These are phyloP conservation scores for Suhomyces canberraensis DNA, from an alignment of 805 yeast species.

Conservation along the genomic window DNA sequence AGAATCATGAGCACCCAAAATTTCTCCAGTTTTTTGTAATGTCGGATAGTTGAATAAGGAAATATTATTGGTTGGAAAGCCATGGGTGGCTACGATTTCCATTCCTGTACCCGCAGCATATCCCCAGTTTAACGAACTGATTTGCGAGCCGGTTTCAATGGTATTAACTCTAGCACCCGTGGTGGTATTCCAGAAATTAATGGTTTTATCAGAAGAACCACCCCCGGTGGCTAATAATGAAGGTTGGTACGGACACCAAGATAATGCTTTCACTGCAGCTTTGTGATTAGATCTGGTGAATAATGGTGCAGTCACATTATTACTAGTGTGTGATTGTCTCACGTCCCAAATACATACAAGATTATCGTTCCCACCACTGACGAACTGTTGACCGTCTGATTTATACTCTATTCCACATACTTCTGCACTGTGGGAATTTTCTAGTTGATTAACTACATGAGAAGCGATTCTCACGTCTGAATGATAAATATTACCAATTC, in stretches of 20 bases:
- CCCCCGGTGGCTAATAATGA: constrained; percentile 95
- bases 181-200: constrained; percentile 93
- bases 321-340: constrained; percentile 40
- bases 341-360: constrained; percentile 92
- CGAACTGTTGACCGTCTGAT: constrained; percentile 77
- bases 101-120: constrained; percentile 64
- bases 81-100: constrained; percentile 92
- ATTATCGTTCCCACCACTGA: constrained; percentile 94
- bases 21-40: constrained; percentile 82
- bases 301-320: constrained; percentile 46
- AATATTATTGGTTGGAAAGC: constrained; percentile 83
- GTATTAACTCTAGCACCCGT: constrained; percentile 85
- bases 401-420: constrained; percentile 91
- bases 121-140: constrained; percentile 93
- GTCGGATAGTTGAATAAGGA: constrained; percentile 84
- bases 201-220: constrained; percentile 83
- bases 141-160: constrained; percentile 90
- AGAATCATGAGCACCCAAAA: constrained; percentile 82
- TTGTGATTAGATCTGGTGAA: constrained; percentile 76
- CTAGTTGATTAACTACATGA: constrained; percentile 62
- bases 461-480: constrained; percentile 86
- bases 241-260: constrained; percentile 89
- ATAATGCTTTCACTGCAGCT: constrained; percentile 93
- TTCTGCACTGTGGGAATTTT: constrained; percentile 68
- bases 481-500: constrained; percentile 78